Conservation (phyloP, 1,139 yeast species). For the Debaryomyces udenii region DNA sequence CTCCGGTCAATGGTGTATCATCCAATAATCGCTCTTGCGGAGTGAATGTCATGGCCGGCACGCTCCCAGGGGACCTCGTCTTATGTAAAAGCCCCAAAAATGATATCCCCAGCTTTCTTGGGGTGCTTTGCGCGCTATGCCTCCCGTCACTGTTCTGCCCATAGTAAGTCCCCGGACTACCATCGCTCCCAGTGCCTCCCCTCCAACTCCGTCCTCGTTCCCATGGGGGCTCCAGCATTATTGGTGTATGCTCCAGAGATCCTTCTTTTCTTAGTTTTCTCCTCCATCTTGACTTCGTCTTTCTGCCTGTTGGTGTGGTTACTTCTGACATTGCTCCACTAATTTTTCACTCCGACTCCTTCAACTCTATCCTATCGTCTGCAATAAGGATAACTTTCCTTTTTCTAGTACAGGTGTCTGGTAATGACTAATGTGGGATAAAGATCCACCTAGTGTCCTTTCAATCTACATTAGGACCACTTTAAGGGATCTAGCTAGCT, state of each 20-base stretch:
- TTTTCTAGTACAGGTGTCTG: too few relatives aligned
- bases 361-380: too few relatives aligned
- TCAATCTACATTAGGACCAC: too few relatives aligned
- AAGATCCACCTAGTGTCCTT: too few relatives aligned
- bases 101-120: constrained; percentile 4
- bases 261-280: constrained; percentile 1
- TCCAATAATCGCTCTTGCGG: not conserved
- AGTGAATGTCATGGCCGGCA: not conserved
- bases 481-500: too few relatives aligned
- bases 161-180: not conserved
- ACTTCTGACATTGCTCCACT: constrained; percentile 5
- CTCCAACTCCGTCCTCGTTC: not conserved
- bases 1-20: constrained; percentile 3
- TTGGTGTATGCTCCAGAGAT: not conserved
- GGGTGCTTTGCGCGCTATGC: not conserved
- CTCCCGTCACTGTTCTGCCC: too few relatives aligned
- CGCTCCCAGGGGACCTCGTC: constrained; percentile 5
- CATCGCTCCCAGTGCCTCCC: not conserved
- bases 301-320: constrained; percentile 2
- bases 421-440: too few relatives aligned
- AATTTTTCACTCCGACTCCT: not conserved
- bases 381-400: too few relatives aligned
- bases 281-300: constrained; percentile 6
- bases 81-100: constrained; percentile 9
- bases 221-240: not conserved